Evolutionary conservation across 1,284 basidiomycete species (phyloP), one percentile per base, ranked within the genome.

Genomic region (Heterobasidion parviporum): DNA sequence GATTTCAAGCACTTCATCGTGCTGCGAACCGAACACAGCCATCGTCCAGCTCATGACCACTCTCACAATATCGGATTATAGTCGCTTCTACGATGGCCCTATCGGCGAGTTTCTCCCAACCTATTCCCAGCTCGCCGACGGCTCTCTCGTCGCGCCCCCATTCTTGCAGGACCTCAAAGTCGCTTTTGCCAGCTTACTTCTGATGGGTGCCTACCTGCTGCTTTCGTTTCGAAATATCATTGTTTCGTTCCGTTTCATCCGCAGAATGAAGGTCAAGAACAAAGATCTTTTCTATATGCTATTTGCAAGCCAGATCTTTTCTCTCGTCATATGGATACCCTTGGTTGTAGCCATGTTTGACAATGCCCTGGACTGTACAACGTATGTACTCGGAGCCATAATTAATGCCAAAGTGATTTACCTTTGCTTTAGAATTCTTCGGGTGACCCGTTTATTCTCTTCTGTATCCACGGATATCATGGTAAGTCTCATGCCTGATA

Each of bases 231-330:
- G 79, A 55, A 87, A 82, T 62, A 74, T 80, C n/a, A 60, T 77
- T 55, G 73, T 75, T 55, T 75, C 80, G 12, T 67, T 73, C 43
- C 72, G 75, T 59, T 86, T 82, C 65, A 64, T 83, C 45, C 72
- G 78, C 33, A 69, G 77, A 56, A 81, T 72, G 48, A 82, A 68
- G 70, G 80, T 79, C 62, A 87, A 79, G 72, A 82, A 77, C 70
- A 87, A 79, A 71, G 76, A 67, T 8, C 77, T 80, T 54, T 85
- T 78, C 64, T 83, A 75, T 65, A 70, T 74, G 52, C 74, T 79
- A 57, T 77, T 82, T 50, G 61, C 72, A 50, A 84, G 82, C 62
- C 84, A 86, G 63, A 56, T 81, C 4, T 66, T 83, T 14, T 81
- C 77, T 3, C 74, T 79, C 0, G 59, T 77, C 33, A 72, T 74